Conservation (phyloP, 768 basidiomycete species). For the Boletus rex-veris region DNA sequence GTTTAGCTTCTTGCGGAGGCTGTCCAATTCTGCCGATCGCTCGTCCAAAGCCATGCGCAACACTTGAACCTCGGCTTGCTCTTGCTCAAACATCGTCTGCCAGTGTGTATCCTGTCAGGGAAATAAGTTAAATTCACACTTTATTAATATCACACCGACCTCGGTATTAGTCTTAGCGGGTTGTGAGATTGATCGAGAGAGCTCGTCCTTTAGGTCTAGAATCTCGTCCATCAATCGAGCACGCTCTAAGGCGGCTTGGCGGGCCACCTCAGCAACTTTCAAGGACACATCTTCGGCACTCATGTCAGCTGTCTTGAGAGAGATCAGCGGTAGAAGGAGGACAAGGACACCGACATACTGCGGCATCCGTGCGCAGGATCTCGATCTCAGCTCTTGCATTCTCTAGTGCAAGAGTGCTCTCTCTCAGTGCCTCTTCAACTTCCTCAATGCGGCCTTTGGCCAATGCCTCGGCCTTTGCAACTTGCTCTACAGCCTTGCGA, state of each 20-base stretch:
- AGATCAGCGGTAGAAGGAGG: conserved; percentile 9
- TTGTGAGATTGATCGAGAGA: conserved; percentile 30
- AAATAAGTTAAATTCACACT: not conserved
- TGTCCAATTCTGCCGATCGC: conserved; percentile 51
- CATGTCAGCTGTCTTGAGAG: conserved; percentile 45
- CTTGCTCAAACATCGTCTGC: conserved; percentile 29
- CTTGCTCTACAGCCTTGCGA: conserved; percentile 61
- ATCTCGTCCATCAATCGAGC: conserved; percentile 55
- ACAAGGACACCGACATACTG: conserved; percentile 45
- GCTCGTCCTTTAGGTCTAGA: conserved; percentile 45
- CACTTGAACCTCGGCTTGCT: conserved; percentile 30
- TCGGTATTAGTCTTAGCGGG: conserved; percentile 20
- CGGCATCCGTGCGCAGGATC: conserved; percentile 63
- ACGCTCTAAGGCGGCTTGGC: conserved; percentile 50
- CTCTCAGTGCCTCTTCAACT: conserved; percentile 84
- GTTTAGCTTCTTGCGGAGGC: conserved; percentile 53
- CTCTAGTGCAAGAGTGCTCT: conserved; percentile 84
- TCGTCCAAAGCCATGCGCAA: conserved; percentile 36
- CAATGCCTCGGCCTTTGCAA: conserved; percentile 56
- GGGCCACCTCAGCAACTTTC: conserved; percentile 45
- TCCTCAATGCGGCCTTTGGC: conserved; percentile 73
- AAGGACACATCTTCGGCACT: conserved; percentile 42
- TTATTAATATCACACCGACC: conserved; percentile 7
- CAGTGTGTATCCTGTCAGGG: conserved; percentile 23
- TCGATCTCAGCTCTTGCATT: conserved; percentile 91